phyloP scores from a whole-genome alignment of 352 stramenopile genomes.

The Phytophthora crassamura region DNA sequence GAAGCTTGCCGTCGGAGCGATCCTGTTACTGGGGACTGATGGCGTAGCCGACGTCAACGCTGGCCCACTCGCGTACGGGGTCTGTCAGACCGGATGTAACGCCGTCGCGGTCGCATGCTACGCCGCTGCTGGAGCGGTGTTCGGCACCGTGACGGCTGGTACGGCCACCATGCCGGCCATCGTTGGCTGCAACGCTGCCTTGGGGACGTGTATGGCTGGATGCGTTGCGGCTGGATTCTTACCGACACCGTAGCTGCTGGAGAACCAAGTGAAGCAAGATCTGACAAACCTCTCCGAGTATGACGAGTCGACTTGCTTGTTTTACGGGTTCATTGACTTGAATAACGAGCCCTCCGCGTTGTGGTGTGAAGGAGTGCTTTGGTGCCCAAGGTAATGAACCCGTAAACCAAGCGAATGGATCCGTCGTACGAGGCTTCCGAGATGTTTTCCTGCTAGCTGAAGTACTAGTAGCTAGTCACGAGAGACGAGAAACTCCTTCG shows the following conservation, averaged over 20 bases:
- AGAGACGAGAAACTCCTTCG: no score
- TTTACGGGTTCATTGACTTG: slow-evolving; percentile 15
- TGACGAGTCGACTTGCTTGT: slow-evolving; percentile 1
- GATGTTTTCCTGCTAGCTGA: no score
- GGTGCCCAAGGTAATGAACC: slow-evolving; percentile 11
- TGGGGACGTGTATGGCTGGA: slow-evolving; percentile 47
- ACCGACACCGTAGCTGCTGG: slow-evolving; percentile 31
- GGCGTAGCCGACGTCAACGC: slow-evolving; percentile 7
- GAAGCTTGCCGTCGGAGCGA: not conserved
- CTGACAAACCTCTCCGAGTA: not conserved
- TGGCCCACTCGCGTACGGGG: slow-evolving; percentile 34
- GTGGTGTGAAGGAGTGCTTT: slow-evolving; percentile 1
- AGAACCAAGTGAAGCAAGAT: not conserved
- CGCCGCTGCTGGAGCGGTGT: slow-evolving; percentile 35
- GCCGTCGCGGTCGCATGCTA: slow-evolving; percentile 48
- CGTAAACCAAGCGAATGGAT: slow-evolving; percentile 5
- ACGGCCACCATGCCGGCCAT: slow-evolving; percentile 14
- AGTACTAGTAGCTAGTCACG: no score
- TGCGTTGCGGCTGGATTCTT: slow-evolving; percentile 36
- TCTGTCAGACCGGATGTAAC: slow-evolving; percentile 56
- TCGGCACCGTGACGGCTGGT: slow-evolving; percentile 43
- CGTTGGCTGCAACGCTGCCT: slow-evolving; percentile 35
- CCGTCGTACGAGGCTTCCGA: not conserved
- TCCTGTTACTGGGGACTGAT: slow-evolving; percentile 12
- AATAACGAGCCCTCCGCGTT: slow-evolving; percentile 1